Evolutionary conservation across 2,329 filamentous ascomycete species (phyloP).

Genomic region (Penicillium sp.): DNA sequence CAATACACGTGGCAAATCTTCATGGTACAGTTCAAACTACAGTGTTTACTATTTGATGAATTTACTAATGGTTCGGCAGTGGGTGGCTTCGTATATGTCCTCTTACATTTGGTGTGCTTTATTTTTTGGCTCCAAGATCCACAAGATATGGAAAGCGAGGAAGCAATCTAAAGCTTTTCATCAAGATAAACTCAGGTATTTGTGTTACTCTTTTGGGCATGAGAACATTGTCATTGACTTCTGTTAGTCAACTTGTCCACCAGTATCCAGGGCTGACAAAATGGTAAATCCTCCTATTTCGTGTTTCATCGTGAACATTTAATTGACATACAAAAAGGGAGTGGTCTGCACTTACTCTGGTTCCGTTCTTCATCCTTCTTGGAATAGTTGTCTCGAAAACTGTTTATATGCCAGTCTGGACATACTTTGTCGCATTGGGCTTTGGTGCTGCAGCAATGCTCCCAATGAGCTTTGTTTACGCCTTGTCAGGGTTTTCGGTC

Average conservation of each 20-base stretch:
- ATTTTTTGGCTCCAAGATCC: neutral
- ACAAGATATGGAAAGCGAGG: neutral
- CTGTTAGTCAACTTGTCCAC: neutral
- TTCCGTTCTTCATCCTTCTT: neutral
- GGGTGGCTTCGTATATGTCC: neutral
- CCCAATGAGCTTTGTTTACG: neutral
- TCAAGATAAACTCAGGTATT: neutral
- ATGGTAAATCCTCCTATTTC: constrained; percentile 11
- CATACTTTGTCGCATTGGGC: neutral
- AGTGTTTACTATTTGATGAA: neutral
- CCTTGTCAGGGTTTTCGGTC: neutral
- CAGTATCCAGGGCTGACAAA: neutral
- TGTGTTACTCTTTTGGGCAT: neutral
- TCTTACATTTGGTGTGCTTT: neutral
- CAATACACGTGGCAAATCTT: neutral
- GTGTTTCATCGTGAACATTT: neutral
- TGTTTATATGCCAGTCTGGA: neutral
- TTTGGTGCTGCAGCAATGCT: neutral
- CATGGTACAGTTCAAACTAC: neutral
- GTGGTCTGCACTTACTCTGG: neutral
- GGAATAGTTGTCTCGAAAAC: neutral
- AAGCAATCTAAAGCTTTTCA: neutral
- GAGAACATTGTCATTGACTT: neutral
- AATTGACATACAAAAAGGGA: neutral
- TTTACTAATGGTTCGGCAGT: neutral